Evolutionary conservation across 352 stramenopile species (phyloP), one percentile per base, ranked within the genome.

Genomic region (Peronospora belbahrii): DNA sequence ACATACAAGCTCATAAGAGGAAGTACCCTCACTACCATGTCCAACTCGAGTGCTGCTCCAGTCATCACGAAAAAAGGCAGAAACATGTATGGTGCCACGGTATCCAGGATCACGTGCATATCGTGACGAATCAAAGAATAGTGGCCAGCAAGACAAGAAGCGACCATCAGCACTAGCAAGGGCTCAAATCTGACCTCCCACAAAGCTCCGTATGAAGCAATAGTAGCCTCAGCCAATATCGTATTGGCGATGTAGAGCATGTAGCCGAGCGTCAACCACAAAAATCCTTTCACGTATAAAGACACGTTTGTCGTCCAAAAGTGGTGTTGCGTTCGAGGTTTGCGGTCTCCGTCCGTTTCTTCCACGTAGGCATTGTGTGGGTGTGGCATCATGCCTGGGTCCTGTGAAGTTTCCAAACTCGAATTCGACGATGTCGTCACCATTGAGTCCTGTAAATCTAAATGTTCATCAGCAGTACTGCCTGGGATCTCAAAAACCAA

Each of bases 51-150:
- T n/a, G 65, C 62, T 2, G 75, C 75, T 1, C 75, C 75, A 2
- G 75, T 87, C 73, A 87, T 87, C 9, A 83, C 71, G 63, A 87
- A 87, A 56, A 87, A 87, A 4, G 75, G 75, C 23, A 87, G 46
- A 32, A 86, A 84, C 48, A 86, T 73, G 59, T 82, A 87, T 0
- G 74, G 74, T 36, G 75, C 75, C 19, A 63, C 69, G 3, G 61
- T 79, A 24, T 87, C 75, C 2, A 87, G 51, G 24, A 87, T 85
- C 23, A 85, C 72, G 49, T 87, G 75, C 75, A 87, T 87, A 43
- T 87, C 72, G 42, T 85, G 75, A 15, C 75, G 72, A 38, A 87
- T 85, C 3, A 52, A 47, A 4, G 67, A 55, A 42, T 83, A 68
- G 47, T 87, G 75, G 4, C 75, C 75, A 4, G 75, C 75, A 17